These are phyloP conservation scores for Solanum rostratum DNA, from an alignment of 257 asterid genomes.

Conservation along the genomic window DNA sequence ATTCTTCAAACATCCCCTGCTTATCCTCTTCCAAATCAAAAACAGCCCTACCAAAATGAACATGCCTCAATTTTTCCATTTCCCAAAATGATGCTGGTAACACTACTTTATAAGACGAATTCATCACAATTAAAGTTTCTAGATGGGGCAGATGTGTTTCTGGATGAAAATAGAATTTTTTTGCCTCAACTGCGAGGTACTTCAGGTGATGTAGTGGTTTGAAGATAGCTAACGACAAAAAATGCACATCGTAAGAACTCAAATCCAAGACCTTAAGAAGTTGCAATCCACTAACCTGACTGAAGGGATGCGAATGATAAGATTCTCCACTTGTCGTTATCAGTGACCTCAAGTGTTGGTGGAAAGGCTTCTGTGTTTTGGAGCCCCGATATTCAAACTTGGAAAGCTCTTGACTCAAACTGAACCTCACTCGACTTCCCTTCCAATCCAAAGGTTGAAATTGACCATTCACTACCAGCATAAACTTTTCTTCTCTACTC, in stretches of 20 bases:
- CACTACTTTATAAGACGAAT: too few relatives aligned
- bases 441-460: too few relatives aligned
- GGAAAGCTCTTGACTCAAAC: background rate
- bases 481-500: background rate
- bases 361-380: background rate
- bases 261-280: background rate
- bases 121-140: background rate
- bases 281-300: background rate
- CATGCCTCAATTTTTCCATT: background rate
- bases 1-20: background rate
- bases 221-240: background rate
- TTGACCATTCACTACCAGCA: background rate
- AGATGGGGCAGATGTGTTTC: background rate
- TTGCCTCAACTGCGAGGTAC: background rate
- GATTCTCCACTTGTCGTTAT: background rate
- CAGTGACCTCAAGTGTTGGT: background rate
- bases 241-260: background rate
- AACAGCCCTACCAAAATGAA: background rate
- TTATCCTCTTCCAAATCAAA: too few relatives aligned
- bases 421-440: background rate
- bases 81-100: background rate
- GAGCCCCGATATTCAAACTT: background rate
- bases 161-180: background rate
- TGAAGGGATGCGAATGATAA: background rate
- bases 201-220: background rate